Conservation (phyloP, 2,329 filamentous ascomycete species). For the Alternaria viburni region DNA sequence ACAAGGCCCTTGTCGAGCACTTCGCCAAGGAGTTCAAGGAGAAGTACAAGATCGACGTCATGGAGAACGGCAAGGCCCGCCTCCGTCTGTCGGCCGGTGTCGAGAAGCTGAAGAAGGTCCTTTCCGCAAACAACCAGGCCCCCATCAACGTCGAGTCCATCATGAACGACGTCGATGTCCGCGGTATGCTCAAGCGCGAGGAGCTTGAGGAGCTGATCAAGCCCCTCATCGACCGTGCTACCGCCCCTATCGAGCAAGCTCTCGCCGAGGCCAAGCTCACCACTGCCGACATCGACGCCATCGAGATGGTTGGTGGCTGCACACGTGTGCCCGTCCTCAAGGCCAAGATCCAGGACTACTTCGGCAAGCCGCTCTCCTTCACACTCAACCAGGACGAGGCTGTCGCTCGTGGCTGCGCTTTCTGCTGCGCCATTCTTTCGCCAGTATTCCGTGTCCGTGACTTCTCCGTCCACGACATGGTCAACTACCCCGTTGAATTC, state of each 20-base stretch:
- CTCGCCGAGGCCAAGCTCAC: slow-evolving; percentile 92
- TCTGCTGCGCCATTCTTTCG: slow-evolving; percentile 96
- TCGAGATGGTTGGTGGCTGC: slow-evolving; percentile 94
- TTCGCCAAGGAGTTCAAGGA: slow-evolving; percentile 95
- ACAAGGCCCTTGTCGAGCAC: slow-evolving; percentile 92
- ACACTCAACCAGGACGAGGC: slow-evolving; percentile 99
- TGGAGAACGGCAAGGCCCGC: slow-evolving; percentile 85
- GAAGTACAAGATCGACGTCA: slow-evolving; percentile 97
- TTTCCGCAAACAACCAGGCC: slow-evolving; percentile 92
- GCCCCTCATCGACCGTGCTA: slow-evolving; percentile 77
- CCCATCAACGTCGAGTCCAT: slow-evolving; percentile 96
- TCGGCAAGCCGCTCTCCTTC: slow-evolving; percentile 88
- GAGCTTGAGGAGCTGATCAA: slow-evolving; percentile 91
- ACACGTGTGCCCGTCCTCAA: slow-evolving; percentile 94
- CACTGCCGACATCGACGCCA: slow-evolving; percentile 86
- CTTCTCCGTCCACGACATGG: slow-evolving; percentile 96
- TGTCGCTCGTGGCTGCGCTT: slow-evolving; percentile 91
- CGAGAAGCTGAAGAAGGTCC: slow-evolving; percentile 98
- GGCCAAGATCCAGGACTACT: slow-evolving; percentile 86
- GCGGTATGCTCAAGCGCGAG: slow-evolving; percentile 86
- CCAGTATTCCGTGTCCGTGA: slow-evolving; percentile 98
- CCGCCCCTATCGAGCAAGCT: slow-evolving; percentile 82
- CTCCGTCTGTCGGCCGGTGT: slow-evolving; percentile 85
- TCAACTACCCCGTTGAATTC: slow-evolving; percentile 98
- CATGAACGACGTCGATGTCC: slow-evolving; percentile 97